Percentiles rank a stretch among this genome's conserved stretches.
phyloP scores from a whole-genome alignment of 306 rosid species.

The Sicyos baderoa region DNA sequence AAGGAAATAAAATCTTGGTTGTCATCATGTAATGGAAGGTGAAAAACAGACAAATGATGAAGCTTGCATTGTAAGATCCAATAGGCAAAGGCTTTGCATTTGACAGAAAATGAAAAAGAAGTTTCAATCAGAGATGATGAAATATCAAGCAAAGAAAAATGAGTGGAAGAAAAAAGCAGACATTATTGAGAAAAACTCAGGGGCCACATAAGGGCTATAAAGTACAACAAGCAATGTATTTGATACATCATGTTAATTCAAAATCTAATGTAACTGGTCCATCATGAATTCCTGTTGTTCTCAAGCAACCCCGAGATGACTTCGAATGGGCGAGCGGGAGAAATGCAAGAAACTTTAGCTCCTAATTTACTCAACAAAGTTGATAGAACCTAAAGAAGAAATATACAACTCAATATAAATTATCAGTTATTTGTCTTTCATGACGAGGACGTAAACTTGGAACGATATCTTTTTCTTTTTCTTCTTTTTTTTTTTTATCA shows the following conservation, averaged over 20 bases:
- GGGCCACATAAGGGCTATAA: constrained; percentile 10
- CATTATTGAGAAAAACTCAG: constrained; percentile 12
- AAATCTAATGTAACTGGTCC: constrained; percentile 15
- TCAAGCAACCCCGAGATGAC: constrained; percentile 15
- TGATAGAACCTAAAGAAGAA: constrained; percentile 1
- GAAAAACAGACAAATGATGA: neutral
- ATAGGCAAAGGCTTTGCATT: neutral
- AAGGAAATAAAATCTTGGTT: neutral
- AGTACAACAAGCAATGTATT: constrained; percentile 16
- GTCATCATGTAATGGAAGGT: neutral
- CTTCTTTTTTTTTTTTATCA: neutral
- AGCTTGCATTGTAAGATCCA: neutral
- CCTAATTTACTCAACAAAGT: constrained; percentile 23
- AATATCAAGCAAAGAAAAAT: neutral
- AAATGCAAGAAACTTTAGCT: constrained; percentile 17
- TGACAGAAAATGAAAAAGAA: neutral
- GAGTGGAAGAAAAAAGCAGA: neutral
- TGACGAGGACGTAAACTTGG: neutral
- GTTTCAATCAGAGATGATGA: neutral
- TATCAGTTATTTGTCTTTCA: neutral
- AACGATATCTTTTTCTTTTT: neutral
- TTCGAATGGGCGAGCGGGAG: constrained; percentile 13
- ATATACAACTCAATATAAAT: constrained; percentile 28
- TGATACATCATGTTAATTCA: constrained; percentile 22
- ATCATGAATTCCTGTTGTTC: constrained; percentile 13